phyloP scores from a whole-genome alignment of 169 alveolate species.

The Plasmodium reichenowi region DNA sequence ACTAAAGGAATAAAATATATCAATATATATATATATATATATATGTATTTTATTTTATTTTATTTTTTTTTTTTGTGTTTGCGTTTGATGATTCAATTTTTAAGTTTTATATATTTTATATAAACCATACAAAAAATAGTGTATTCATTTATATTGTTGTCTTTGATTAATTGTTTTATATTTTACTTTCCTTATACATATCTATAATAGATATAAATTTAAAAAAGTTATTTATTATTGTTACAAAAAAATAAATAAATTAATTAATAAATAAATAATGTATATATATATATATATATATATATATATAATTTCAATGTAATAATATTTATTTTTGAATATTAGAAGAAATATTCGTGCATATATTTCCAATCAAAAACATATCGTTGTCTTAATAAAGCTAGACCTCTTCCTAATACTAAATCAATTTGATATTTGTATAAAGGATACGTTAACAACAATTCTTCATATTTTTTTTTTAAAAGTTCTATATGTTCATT shows the following conservation, averaged over 20 bases:
- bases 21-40: too few relatives aligned
- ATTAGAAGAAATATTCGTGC: conserved; percentile 63
- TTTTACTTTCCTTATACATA: too few relatives aligned
- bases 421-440: conserved; percentile 66
- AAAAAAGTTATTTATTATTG: too few relatives aligned
- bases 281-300: background rate
- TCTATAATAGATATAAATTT: too few relatives aligned
- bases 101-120: background rate
- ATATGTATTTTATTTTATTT: too few relatives aligned
- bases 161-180: too few relatives aligned
- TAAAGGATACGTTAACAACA: conserved; percentile 24
- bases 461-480: conserved; percentile 51
- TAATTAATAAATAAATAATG: too few relatives aligned
- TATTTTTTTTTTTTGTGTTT: too few relatives aligned
- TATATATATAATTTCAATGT: background rate
- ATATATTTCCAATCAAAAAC: conserved; percentile 62
- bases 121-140: too few relatives aligned
- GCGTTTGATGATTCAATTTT: background rate
- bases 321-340: background rate
- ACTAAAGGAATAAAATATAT: conserved; percentile 16
- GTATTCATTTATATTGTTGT: too few relatives aligned
- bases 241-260: too few relatives aligned
- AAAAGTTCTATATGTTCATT: conserved; percentile 63
- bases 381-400: conserved; percentile 57
- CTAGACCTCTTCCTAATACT: conserved; percentile 62